phyloP scores from a whole-genome alignment of 306 rosid genomes.

The Vigna angularis region DNA sequence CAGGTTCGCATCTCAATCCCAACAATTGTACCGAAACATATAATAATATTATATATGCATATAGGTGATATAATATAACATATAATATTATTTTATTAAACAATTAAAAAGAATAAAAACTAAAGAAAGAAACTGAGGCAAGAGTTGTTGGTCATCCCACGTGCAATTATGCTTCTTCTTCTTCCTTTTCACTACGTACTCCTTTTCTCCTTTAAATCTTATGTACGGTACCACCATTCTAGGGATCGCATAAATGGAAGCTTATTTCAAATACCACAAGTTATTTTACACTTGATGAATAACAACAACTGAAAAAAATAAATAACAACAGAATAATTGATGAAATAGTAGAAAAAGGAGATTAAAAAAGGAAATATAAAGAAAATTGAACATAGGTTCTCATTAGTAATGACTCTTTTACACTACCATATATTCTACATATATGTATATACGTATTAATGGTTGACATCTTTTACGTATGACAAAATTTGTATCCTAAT shows the following conservation, averaged over 20 bases:
- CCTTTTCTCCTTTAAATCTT: slow-evolving; percentile 24
- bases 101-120: not conserved
- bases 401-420: too few relatives aligned
- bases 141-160: slow-evolving; percentile 61
- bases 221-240: slow-evolving; percentile 60
- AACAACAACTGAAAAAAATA: too few relatives aligned
- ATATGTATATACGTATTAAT: too few relatives aligned
- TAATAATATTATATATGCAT: not conserved
- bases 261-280: not conserved
- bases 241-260: slow-evolving; percentile 53
- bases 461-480: too few relatives aligned
- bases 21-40: too few relatives aligned
- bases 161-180: slow-evolving; percentile 68
- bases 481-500: too few relatives aligned
- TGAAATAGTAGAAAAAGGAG: too few relatives aligned
- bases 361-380: too few relatives aligned
- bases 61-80: not conserved
- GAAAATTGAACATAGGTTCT: too few relatives aligned
- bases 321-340: too few relatives aligned
- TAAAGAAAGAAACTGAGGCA: slow-evolving; percentile 1
- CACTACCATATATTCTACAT: too few relatives aligned
- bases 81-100: not conserved
- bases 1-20: too few relatives aligned
- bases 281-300: not conserved
- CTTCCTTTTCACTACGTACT: slow-evolving; percentile 34